Percentiles rank a stretch among this genome's conserved stretches.
Conservation (phyloP, 306 rosid species). For the Castanea crenata region DNA sequence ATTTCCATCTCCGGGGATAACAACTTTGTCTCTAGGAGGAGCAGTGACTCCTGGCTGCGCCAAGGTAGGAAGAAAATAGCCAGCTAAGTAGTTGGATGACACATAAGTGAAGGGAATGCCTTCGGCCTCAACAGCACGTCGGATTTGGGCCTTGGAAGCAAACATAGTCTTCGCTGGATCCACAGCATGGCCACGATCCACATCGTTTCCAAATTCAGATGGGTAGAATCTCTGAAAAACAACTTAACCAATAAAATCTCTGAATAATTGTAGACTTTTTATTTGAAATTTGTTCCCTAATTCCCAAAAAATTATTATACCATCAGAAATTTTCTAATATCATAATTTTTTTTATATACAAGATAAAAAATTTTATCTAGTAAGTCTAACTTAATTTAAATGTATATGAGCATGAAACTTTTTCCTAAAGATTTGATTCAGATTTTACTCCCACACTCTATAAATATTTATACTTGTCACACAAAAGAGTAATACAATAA, state of each 20-base stretch:
- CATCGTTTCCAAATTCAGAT: slow-evolving; percentile 53
- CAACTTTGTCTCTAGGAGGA: slow-evolving; percentile 51
- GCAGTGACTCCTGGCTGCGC: slow-evolving; percentile 35
- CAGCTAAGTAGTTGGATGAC: slow-evolving; percentile 33
- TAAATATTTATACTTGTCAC: rapidly evolving
- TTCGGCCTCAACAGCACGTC: slow-evolving; percentile 38
- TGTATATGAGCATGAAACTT: too few relatives aligned
- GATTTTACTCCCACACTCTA: rapidly evolving
- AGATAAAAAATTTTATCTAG: too few relatives aligned
- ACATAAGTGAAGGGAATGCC: slow-evolving; percentile 50
- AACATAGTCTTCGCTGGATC: slow-evolving; percentile 53
- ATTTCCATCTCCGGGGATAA: slow-evolving; percentile 42
- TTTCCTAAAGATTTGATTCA: too few relatives aligned
- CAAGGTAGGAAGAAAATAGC: slow-evolving; percentile 38
- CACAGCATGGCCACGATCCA: slow-evolving; percentile 46
- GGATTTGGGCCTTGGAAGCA: slow-evolving; percentile 35
- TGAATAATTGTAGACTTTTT: too few relatives aligned
- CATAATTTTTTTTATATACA: too few relatives aligned
- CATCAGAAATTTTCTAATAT: too few relatives aligned
- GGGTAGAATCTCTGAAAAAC: slow-evolving; percentile 47
- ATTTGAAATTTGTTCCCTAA: too few relatives aligned
- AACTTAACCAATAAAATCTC: neutral
- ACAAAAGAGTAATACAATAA: rapidly evolving
- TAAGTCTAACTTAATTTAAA: too few relatives aligned
- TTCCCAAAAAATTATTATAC: too few relatives aligned